Conservation (phyloP, 2,329 filamentous ascomycete species). For the Aspergillus fijiensis region DNA sequence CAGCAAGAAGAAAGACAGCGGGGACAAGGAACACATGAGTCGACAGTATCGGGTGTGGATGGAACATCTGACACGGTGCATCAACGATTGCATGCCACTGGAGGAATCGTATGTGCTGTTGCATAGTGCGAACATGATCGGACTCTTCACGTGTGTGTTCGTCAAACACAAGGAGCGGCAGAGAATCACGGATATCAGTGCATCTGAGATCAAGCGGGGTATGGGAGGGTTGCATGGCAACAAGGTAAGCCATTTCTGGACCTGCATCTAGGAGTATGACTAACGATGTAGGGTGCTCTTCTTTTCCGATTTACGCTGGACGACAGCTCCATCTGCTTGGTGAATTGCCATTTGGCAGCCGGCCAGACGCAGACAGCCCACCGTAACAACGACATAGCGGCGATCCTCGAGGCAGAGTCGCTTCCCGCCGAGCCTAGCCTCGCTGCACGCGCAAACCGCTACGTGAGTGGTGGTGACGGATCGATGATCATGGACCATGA, state of each 20-base stretch:
- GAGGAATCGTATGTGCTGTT: slow-evolving; percentile 79
- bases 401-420: slow-evolving; percentile 76
- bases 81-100: slow-evolving; percentile 79
- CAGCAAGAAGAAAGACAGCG: slow-evolving; percentile 76
- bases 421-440: slow-evolving; percentile 72
- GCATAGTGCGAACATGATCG: slow-evolving; percentile 86
- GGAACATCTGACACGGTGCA: slow-evolving; percentile 76
- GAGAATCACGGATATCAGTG: slow-evolving; percentile 74
- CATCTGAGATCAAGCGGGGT: slow-evolving; percentile 86
- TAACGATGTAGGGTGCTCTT: slow-evolving; percentile 65
- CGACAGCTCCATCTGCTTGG: slow-evolving; percentile 89
- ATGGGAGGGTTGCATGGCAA: slow-evolving; percentile 96
- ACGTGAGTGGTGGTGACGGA: slow-evolving; percentile 88
- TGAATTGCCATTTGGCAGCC: slow-evolving; percentile 96
- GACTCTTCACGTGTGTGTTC: slow-evolving; percentile 93
- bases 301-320: slow-evolving; percentile 90
- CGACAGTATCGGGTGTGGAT: slow-evolving; percentile 97
- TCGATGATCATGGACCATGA: slow-evolving; percentile 95
- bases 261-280: neutral
- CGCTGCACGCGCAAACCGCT: slow-evolving; percentile 70
- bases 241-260: slow-evolving; percentile 56
- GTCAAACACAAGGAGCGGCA: slow-evolving; percentile 76
- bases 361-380: slow-evolving; percentile 87
- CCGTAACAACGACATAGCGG: slow-evolving; percentile 87
- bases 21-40: slow-evolving; percentile 83